These are phyloP conservation scores for Nothophoma quercina DNA, from an alignment of 2,329 filamentous ascomycete genomes.

Conservation along the genomic window DNA sequence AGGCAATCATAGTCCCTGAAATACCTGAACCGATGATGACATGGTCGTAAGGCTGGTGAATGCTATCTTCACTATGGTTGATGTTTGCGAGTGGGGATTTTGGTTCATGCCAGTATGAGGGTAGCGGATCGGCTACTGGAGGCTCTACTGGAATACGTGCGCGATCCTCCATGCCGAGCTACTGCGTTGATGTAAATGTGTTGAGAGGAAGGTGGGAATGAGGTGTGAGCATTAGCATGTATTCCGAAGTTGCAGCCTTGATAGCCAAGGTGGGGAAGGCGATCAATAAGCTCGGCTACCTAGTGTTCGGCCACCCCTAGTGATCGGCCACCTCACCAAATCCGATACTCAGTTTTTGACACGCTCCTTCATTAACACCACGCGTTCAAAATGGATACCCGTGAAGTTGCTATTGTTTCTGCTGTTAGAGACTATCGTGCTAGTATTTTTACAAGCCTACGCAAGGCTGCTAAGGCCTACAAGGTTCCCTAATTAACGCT, in stretches of 20 bases:
- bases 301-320: too few relatives aligned
- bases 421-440: too few relatives aligned
- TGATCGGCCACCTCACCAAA: too few relatives aligned
- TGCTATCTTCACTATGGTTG: constrained; percentile 33
- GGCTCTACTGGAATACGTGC: constrained; percentile 39
- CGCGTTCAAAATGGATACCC: too few relatives aligned
- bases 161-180: constrained; percentile 37
- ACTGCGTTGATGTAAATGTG: neutral
- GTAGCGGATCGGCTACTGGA: constrained; percentile 44
- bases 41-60: constrained; percentile 42
- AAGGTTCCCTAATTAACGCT: too few relatives aligned
- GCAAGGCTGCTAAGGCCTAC: too few relatives aligned
- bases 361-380: too few relatives aligned
- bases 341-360: too few relatives aligned
- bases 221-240: neutral
- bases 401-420: too few relatives aligned
- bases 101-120: constrained; percentile 54
- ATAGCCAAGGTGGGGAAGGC: constrained; percentile 10
- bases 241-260: neutral
- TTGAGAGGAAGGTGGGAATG: neutral
- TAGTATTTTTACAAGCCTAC: too few relatives aligned
- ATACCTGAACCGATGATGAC: constrained; percentile 52
- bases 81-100: constrained; percentile 47
- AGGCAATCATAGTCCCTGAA: constrained; percentile 49
- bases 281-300: too few relatives aligned